phyloP scores from a whole-genome alignment of 352 stramenopile genomes.

The Phytophthora niederhauseri region DNA sequence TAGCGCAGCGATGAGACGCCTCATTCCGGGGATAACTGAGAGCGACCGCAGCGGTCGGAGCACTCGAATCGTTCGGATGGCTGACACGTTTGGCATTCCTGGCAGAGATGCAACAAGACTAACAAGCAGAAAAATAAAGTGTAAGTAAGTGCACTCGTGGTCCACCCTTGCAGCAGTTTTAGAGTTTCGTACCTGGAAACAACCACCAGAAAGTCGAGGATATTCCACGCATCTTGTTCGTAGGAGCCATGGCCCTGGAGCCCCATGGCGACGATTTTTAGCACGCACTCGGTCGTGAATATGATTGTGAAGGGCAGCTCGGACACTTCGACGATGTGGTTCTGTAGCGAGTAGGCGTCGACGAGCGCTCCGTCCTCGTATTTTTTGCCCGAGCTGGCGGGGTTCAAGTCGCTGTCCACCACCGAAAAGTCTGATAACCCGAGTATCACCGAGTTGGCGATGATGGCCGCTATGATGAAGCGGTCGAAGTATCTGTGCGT shows the following conservation, averaged over 20 bases:
- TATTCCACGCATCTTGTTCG: slow-evolving; percentile 89
- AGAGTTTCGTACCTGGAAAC: slow-evolving; percentile 60
- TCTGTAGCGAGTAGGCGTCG: slow-evolving; percentile 49
- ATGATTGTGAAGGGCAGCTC: slow-evolving; percentile 88
- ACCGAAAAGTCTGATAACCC: slow-evolving; percentile 85
- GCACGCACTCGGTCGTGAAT: slow-evolving; percentile 85
- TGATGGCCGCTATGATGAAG: slow-evolving; percentile 88
- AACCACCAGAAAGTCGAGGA: slow-evolving; percentile 94
- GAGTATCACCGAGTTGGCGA: slow-evolving; percentile 89
- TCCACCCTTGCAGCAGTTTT: neutral
- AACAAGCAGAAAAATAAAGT: neutral
- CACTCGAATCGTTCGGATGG: slow-evolving; percentile 88
- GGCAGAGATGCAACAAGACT: slow-evolving; percentile 64
- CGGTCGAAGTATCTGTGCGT: slow-evolving; percentile 77
- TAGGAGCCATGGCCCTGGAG: slow-evolving; percentile 75
- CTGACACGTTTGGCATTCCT: slow-evolving; percentile 78
- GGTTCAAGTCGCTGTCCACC: slow-evolving; percentile 68
- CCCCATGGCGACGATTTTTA: slow-evolving; percentile 94
- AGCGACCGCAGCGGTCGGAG: slow-evolving; percentile 90
- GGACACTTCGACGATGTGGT: slow-evolving; percentile 69
- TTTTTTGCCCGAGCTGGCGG: slow-evolving; percentile 48
- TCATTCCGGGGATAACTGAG: slow-evolving; percentile 84
- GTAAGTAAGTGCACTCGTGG: neutral
- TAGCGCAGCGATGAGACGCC: slow-evolving; percentile 79
- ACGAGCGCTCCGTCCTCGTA: slow-evolving; percentile 49